Evolutionary conservation across 805 yeast genomes (phyloP).

Genomic region (Metschnikowia bowlesiae): DNA sequence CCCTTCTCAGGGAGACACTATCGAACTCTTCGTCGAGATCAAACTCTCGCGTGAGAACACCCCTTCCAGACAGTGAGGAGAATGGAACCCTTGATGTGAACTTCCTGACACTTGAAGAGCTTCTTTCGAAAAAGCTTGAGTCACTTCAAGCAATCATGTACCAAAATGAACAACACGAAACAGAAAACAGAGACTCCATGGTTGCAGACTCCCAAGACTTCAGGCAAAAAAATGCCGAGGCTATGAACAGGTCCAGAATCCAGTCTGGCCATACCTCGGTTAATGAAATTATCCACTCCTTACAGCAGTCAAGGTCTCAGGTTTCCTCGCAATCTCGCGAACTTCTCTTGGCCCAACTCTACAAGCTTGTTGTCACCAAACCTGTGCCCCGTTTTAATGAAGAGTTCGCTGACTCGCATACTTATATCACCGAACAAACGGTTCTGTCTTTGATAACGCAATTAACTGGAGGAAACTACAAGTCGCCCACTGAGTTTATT

Average conservation of each 20-base stretch:
- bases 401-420: conserved; percentile 26
- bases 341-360: conserved; percentile 47
- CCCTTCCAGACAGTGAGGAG: conserved; percentile 29
- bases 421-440: conserved; percentile 35
- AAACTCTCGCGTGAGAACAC: conserved; percentile 32
- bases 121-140: conserved; percentile 29
- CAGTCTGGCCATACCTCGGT: conserved; percentile 36
- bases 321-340: conserved; percentile 47
- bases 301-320: conserved; percentile 38
- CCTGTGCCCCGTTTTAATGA: conserved; percentile 36
- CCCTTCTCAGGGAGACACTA: conserved; percentile 13
- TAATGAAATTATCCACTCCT: conserved; percentile 42
- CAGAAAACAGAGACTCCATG: conserved; percentile 19
- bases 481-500: conserved; percentile 39
- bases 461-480: conserved; percentile 29
- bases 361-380: conserved; percentile 41
- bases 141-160: conserved; percentile 23
- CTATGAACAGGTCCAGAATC: conserved; percentile 33
- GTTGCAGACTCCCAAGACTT: conserved; percentile 17
- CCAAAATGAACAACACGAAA: conserved; percentile 13
- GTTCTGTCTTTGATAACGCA: conserved; percentile 31
- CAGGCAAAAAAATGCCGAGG: conserved; percentile 26
- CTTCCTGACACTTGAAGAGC: conserved; percentile 32
- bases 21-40: conserved; percentile 32
- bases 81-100: conserved; percentile 34